These are phyloP conservation scores for Penicillium egyptiacum DNA, from an alignment of 495 filamentous ascomycete species.

Conservation along the genomic window DNA sequence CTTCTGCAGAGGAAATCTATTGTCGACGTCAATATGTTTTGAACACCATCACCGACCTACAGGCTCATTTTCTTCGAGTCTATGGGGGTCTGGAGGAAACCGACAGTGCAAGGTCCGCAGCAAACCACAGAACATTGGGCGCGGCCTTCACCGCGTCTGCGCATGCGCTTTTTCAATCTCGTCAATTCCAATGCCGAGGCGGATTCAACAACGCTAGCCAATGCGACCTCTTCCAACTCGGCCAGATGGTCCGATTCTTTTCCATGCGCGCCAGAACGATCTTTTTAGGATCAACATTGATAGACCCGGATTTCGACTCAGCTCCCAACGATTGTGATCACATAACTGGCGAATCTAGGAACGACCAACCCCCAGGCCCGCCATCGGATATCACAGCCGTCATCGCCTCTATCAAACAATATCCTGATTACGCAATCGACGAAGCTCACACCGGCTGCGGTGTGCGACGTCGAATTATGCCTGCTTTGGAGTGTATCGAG, in stretches of 20 bases:
- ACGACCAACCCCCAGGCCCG: constrained; percentile 12
- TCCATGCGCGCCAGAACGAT: constrained; percentile 46
- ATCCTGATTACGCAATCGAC: constrained; percentile 78
- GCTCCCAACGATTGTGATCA: constrained; percentile 23
- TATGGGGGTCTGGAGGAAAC: constrained; percentile 54
- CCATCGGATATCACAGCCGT: constrained; percentile 50
- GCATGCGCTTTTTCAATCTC: constrained; percentile 22
- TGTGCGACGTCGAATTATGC: constrained; percentile 62
- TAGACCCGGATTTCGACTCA: constrained; percentile 39
- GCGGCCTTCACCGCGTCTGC: constrained; percentile 14
- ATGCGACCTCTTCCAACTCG: constrained; percentile 85
- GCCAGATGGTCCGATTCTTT: constrained; percentile 83
- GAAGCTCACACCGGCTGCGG: constrained; percentile 76
- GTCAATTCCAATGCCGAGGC: constrained; percentile 65
- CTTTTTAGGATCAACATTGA: constrained; percentile 50
- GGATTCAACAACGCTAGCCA: constrained; percentile 72
- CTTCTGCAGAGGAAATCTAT: constrained; percentile 64
- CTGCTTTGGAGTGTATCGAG: constrained; percentile 67
- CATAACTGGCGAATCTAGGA: not conserved
- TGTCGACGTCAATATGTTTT: constrained; percentile 68
- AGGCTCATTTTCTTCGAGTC: constrained; percentile 65
- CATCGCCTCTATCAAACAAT: constrained; percentile 57
- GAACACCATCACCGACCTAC: constrained; percentile 73
- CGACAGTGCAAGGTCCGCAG: constrained; percentile 13
- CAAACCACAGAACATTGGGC: constrained; percentile 12